Base-by-base conservation (phyloP, 1,284 basidiomycete species). In the Boletus chippewaensis region DNA sequence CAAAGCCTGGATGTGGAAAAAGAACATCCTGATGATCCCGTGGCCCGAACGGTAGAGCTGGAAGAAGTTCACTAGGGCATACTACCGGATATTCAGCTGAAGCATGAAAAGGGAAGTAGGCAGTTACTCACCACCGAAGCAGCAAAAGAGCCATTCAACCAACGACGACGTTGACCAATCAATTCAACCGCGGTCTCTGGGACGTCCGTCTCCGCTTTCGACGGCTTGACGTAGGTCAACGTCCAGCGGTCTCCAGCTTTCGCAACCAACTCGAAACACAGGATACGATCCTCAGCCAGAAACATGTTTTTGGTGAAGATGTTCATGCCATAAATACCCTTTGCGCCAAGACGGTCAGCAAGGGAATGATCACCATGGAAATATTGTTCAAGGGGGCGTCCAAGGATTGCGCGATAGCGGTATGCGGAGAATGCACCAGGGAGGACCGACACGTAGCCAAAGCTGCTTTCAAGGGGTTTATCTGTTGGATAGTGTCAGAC, bases 301-400 rank as follows among this genome's bases (percentile, higher is more conserved):
- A 90, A 91, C 88, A 90, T 95, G 75, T 94, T 95, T 72, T 91
- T 91, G 32, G 91, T 95, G 74, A 98, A 98, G 62, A 99, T 99
- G 69, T 88, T 87, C 95, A 98, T 98, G 32, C 94, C 92, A 59
- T 96, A 86, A 51, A 96, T 88, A 71, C 95, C 95, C 73, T 97
- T 96, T 39, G 84, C 77, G 16, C 95, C 95, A 34, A 97, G 79
- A 50, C 94, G 84, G 59, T 94, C 91, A 16, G 95, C 93, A 62
- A 95, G 73, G 1, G 91, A 93, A 68, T 97, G 94, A 66, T 99
- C 95, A 61, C 95, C 95, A 63, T 98, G 95, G 78, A 98, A 98
- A 73, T 98, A 98, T 68, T 98, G 95, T 63, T 95, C 89, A 24
- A 99, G 78, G 5, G 95, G 95, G 9, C 90, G 78, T 2, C 95